Evolutionary conservation across 345 rosid species (phyloP).

Genomic region (Syzygium aqueum): DNA sequence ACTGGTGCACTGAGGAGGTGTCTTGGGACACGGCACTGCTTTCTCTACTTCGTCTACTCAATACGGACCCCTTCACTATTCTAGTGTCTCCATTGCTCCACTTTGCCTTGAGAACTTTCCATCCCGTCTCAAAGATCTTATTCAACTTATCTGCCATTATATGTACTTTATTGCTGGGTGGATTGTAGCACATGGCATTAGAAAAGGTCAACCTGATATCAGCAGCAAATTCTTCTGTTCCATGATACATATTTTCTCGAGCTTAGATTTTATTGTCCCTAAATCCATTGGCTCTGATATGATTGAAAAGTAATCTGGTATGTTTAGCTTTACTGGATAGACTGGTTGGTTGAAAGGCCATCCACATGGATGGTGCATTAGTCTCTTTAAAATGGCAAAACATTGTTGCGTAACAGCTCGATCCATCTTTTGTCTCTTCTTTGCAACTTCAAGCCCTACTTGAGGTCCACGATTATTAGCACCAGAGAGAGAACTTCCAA

Average conservation of each 20-base stretch:
- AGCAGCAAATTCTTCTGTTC: slow-evolving; percentile 58
- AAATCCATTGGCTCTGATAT: slow-evolving; percentile 78
- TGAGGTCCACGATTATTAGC: slow-evolving; percentile 31
- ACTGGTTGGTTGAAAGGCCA: slow-evolving; percentile 65
- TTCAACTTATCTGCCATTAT: slow-evolving; percentile 34
- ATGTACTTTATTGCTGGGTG: slow-evolving; percentile 49
- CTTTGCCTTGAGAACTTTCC: slow-evolving; percentile 52
- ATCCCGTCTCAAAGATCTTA: slow-evolving; percentile 43
- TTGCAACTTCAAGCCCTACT: slow-evolving; percentile 17
- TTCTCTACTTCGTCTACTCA: slow-evolving; percentile 15
- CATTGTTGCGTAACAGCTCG: slow-evolving; percentile 42
- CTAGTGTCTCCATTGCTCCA: slow-evolving; percentile 12
- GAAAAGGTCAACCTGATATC: slow-evolving; percentile 71
- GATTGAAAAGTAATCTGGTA: slow-evolving; percentile 81
- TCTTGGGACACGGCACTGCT: slow-evolving; percentile 13
- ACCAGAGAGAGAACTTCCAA: not conserved
- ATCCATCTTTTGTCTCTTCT: slow-evolving; percentile 55
- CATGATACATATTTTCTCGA: slow-evolving; percentile 37
- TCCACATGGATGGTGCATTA: slow-evolving; percentile 34
- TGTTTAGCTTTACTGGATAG: slow-evolving; percentile 51
- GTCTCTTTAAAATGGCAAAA: slow-evolving; percentile 24
- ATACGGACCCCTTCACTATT: slow-evolving; percentile 9
- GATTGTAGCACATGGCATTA: slow-evolving; percentile 83
- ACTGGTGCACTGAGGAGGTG: slow-evolving; percentile 16
- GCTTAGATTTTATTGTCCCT: slow-evolving; percentile 58